Base-by-base conservation (phyloP, 1,139 yeast species). In the Diutina catenulata region DNA sequence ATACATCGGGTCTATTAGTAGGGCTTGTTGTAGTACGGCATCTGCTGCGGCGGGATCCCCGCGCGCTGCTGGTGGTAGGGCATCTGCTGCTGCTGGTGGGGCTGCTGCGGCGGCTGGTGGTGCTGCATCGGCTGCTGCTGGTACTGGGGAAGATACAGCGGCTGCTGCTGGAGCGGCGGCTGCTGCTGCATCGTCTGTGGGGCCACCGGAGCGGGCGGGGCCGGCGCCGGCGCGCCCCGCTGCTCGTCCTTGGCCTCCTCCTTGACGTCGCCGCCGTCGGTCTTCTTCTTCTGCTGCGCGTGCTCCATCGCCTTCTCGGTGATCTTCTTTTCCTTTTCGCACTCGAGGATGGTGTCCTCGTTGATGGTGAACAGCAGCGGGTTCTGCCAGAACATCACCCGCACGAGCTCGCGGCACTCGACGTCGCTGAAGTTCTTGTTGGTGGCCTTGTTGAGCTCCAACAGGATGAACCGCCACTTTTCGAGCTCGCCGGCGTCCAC, bases 401-500 rank as follows among this genome's bases (percentile, higher is more conserved):
- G 59, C 15, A 78, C 57, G 36, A 76, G 56, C 33, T 68, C 74
- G 38, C 80, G 70, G 45, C 82, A 69, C 45, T 76, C 80, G 25
- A 55, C 62, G 23, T 71, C 68, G 11, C 74, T 60, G 47, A 74
- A 72, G 39, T 59, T 53, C 47, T 74, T 76, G 25, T 76, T 76
- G 1, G 82, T 73, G 24, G 72, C 65, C 45, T 76, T 70, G 41
- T 73, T 69, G 44, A 81, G 62, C 48, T 80, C 88, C 37, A 65
- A 57, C 8, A 83, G 68, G 27, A 81, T 66, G 47, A 64, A 76
- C 36, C 68, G 61, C 84, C 88, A 78, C 52, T 81, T 81, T 43
- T 79, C 86, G 38, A 70, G 47, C 50, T 81, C 93, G 2, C 81
- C 87, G 31, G 71, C 76, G 51, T 81, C 91, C 11, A 80, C 56